These are phyloP conservation scores for Ophiostoma novo-ulmi DNA, from an alignment of 2,329 filamentous ascomycete genomes.

Conservation along the genomic window DNA sequence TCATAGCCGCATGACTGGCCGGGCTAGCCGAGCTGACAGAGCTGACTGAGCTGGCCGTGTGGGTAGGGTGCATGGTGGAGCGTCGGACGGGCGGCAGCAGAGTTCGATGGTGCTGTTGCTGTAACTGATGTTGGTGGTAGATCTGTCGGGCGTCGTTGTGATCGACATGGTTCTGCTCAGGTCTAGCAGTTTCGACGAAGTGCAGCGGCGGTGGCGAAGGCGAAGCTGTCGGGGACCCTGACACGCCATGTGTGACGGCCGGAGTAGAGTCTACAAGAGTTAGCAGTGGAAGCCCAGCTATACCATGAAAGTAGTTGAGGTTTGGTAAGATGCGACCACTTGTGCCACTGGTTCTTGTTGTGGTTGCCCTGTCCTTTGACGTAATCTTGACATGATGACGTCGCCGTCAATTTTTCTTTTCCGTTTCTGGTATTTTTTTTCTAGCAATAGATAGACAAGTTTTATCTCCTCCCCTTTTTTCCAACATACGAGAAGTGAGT, in stretches of 20 bases:
- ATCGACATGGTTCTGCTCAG: conserved; percentile 47
- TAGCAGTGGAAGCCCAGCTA: background rate
- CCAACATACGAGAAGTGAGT: conserved; percentile 40
- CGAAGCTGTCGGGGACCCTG: conserved; percentile 50
- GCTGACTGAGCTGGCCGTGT: conserved; percentile 52
- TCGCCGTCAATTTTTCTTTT: background rate
- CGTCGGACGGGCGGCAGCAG: background rate
- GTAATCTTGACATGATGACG: background rate
- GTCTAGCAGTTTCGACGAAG: conserved; percentile 27
- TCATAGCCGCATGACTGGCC: conserved; percentile 36
- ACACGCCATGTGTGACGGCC: conserved; percentile 47
- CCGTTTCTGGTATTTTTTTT: background rate
- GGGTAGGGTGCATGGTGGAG: conserved; percentile 27
- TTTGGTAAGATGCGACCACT: background rate
- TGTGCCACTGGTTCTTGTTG: background rate
- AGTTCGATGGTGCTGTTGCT: background rate
- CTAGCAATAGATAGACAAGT: background rate
- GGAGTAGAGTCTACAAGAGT: conserved; percentile 45
- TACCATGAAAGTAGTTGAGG: background rate
- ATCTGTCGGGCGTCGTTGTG: conserved; percentile 6
- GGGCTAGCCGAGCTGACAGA: conserved; percentile 41
- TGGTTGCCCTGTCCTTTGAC: background rate
- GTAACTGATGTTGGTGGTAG: background rate
- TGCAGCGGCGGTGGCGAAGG: conserved; percentile 1
- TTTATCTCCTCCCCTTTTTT: background rate